Evolutionary conservation across 306 rosid species (phyloP).

Genomic region (Casuarina glauca): DNA sequence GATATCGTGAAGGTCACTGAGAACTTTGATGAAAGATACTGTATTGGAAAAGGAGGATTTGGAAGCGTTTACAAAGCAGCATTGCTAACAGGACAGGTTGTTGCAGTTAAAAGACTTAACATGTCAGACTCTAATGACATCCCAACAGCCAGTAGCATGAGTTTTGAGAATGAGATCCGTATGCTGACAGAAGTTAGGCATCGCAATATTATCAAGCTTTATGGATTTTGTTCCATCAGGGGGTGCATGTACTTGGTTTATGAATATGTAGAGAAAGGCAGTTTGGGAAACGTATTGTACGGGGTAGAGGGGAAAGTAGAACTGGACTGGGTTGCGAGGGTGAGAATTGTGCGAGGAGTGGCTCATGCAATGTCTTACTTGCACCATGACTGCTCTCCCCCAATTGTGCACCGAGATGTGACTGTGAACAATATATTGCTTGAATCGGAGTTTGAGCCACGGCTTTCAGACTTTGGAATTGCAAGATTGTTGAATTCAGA

Average conservation of each 20-base stretch:
- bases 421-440: slow-evolving; percentile 57
- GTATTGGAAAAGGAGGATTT: slow-evolving; percentile 75
- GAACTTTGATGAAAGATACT: slow-evolving; percentile 52
- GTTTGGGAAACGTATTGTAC: slow-evolving; percentile 48
- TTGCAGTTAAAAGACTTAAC: slow-evolving; percentile 62
- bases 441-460: slow-evolving; percentile 56
- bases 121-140: slow-evolving; percentile 43
- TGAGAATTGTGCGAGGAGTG: slow-evolving; percentile 54
- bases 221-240: slow-evolving; percentile 57
- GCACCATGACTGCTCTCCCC: slow-evolving; percentile 65
- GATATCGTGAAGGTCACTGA: slow-evolving; percentile 54
- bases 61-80: slow-evolving; percentile 66
- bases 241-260: slow-evolving; percentile 58
- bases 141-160: slow-evolving; percentile 39
- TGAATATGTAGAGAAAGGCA: slow-evolving; percentile 56
- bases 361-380: slow-evolving; percentile 68
- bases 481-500: slow-evolving; percentile 53
- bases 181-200: slow-evolving; percentile 62
- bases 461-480: slow-evolving; percentile 68
- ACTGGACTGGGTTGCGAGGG: slow-evolving; percentile 53
- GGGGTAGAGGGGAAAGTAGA: slow-evolving; percentile 40
- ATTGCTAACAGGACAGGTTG: slow-evolving; percentile 40
- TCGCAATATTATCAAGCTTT: slow-evolving; percentile 65
- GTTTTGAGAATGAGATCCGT: slow-evolving; percentile 59
- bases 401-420: slow-evolving; percentile 67